Percentiles rank a stretch among this genome's conserved stretches.
Evolutionary conservation across 2,329 filamentous ascomycete species (phyloP).

Genomic region (Fusarium anthophilum): DNA sequence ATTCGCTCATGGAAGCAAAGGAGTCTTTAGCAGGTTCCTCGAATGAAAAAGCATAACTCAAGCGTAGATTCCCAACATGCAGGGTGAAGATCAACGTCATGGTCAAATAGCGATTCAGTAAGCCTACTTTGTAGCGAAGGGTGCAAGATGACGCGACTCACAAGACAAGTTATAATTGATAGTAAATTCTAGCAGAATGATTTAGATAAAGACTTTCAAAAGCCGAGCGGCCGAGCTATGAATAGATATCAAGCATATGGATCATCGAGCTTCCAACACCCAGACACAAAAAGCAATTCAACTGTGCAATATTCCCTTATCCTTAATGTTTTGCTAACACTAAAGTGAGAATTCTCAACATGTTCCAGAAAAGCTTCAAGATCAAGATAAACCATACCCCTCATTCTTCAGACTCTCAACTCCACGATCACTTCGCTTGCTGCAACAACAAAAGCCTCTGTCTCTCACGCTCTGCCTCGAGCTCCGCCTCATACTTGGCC

Average conservation of each 20-base stretch:
- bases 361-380: too few species aligned
- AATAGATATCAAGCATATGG: not conserved
- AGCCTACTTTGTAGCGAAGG: too few species aligned
- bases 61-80: too few species aligned
- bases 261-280: not conserved
- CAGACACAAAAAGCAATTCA: not conserved
- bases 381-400: too few species aligned
- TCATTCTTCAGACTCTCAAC: too few species aligned
- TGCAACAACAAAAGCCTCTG: not conserved
- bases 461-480: not conserved
- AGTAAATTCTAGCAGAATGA: too few species aligned
- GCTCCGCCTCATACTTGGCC: not conserved
- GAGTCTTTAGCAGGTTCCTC: not conserved
- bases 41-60: not conserved
- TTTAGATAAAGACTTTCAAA: too few species aligned
- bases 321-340: not conserved
- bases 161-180: too few species aligned
- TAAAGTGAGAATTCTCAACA: not conserved
- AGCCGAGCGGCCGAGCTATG: not conserved
- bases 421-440: not conserved
- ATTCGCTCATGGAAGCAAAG: not conserved
- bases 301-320: fast-evolving
- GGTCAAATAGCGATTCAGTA: not conserved
- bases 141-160: not conserved
- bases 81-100: not conserved